Conservation (phyloP, 129 eudicot species). For the Calendula officinalis region DNA sequence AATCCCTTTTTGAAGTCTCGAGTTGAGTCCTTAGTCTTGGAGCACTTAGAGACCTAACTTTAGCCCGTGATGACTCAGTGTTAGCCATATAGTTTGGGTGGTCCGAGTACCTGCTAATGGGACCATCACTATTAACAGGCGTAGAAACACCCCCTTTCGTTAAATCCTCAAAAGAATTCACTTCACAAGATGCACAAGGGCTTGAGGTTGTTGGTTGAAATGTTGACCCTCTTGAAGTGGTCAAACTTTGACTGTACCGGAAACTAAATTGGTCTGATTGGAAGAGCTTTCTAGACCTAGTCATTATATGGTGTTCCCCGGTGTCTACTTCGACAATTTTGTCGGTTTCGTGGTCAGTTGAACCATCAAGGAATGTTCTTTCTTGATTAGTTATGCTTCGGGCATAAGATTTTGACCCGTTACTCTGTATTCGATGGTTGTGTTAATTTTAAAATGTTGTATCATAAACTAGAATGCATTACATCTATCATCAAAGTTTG, state of each 20-base stretch:
- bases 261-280: slow-evolving; percentile 37
- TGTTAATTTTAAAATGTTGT: background rate
- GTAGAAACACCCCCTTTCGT: slow-evolving; percentile 42
- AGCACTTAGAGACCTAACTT: slow-evolving; percentile 66
- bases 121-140: slow-evolving; percentile 57
- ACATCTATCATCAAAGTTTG: too few species aligned
- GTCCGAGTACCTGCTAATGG: slow-evolving; percentile 61
- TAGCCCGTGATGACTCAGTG: slow-evolving; percentile 76
- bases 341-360: slow-evolving; percentile 43
- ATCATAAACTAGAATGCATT: background rate
- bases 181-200: slow-evolving; percentile 71
- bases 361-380: slow-evolving; percentile 1
- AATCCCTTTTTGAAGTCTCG: slow-evolving; percentile 51
- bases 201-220: slow-evolving; percentile 52
- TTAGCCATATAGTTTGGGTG: slow-evolving; percentile 76
- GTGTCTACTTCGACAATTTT: slow-evolving; percentile 67
- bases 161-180: slow-evolving; percentile 43
- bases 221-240: slow-evolving; percentile 70
- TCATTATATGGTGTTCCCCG: slow-evolving; percentile 29
- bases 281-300: slow-evolving; percentile 43
- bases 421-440: slow-evolving; percentile 43
- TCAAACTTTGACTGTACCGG: slow-evolving; percentile 47
- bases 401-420: slow-evolving; percentile 39
- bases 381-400: slow-evolving; percentile 18
- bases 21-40: slow-evolving; percentile 56